Evolutionary conservation across 345 rosid species (phyloP).

Genomic region (Gossypium mustelinum): DNA sequence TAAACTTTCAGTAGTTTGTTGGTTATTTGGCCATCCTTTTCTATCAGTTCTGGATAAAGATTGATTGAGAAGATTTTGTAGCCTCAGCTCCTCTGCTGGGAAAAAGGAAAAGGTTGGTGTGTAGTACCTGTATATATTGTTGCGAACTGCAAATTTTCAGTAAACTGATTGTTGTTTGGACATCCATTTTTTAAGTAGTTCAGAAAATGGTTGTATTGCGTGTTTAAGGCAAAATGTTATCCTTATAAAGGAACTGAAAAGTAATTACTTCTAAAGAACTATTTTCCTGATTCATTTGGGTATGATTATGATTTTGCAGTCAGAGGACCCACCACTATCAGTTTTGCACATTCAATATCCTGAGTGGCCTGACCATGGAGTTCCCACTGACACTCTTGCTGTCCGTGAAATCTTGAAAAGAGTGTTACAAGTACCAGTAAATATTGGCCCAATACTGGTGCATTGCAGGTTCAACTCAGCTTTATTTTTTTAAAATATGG

Average conservation of each 20-base stretch:
- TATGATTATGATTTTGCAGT: conserved; percentile 31
- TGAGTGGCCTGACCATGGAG: conserved; percentile 99
- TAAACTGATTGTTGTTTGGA: not conserved
- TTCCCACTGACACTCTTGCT: conserved; percentile 62
- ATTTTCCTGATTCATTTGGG: not conserved
- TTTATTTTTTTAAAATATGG: not conserved
- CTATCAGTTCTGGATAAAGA: not conserved
- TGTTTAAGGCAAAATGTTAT: not conserved
- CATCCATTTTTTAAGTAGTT: too few species aligned
- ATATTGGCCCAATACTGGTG: conserved; percentile 73
- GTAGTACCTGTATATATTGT: not conserved
- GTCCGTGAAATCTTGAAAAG: conserved; percentile 81
- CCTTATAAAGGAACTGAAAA: not conserved
- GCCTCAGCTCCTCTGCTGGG: not conserved
- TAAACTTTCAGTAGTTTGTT: not conserved
- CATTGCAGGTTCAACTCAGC: conserved; percentile 79
- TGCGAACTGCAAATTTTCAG: not conserved
- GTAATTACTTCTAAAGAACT: not conserved
- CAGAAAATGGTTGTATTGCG: too few species aligned
- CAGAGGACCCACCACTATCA: conserved; percentile 55
- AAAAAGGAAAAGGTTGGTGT: not conserved
- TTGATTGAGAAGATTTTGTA: not conserved
- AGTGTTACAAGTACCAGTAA: conserved; percentile 49
- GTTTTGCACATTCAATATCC: conserved; percentile 84
- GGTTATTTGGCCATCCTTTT: not conserved